These are phyloP conservation scores for Eutrema japonicum DNA, from an alignment of 345 rosid genomes.

Conservation along the genomic window DNA sequence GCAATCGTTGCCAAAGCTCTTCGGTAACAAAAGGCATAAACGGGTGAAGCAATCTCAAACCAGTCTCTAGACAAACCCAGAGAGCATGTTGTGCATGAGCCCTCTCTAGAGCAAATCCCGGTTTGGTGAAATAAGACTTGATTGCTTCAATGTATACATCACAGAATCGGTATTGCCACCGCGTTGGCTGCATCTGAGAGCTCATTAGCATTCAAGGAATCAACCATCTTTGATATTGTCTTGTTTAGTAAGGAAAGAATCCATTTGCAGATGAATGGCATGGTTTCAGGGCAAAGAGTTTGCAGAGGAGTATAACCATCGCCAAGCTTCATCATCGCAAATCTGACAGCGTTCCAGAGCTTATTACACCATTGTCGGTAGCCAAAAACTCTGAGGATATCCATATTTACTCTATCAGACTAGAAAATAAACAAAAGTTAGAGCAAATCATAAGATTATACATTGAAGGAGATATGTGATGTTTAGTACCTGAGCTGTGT, in stretches of 20 bases:
- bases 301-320: conserved; percentile 58
- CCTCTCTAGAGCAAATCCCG: too few species aligned
- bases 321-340: conserved; percentile 90
- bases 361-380: conserved; percentile 99
- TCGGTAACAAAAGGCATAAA: conserved; percentile 92
- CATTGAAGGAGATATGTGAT: conserved; percentile 13
- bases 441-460: conserved; percentile 6
- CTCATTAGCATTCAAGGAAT: too few species aligned
- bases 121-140: too few species aligned
- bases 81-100: too few species aligned
- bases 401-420: conserved; percentile 94
- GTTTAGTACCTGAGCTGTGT: conserved; percentile 85
- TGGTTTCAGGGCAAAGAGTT: too few species aligned
- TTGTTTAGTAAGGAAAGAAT: too few species aligned
- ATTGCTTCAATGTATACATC: too few species aligned
- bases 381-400: conserved; percentile 90
- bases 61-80: too few species aligned
- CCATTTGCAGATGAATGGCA: too few species aligned
- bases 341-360: conserved; percentile 94
- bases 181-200: too few species aligned
- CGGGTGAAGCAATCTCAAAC: conserved; percentile 53
- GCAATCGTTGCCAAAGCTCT: conserved; percentile 93
- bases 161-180: too few species aligned
- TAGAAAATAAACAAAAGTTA: conserved; percentile 40
- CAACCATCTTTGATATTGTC: too few species aligned